A percentile compares a stretch with the other conserved stretches of the same genome.
phyloP scores from a whole-genome alignment of 345 rosid species.

The Moringa oleifera region DNA sequence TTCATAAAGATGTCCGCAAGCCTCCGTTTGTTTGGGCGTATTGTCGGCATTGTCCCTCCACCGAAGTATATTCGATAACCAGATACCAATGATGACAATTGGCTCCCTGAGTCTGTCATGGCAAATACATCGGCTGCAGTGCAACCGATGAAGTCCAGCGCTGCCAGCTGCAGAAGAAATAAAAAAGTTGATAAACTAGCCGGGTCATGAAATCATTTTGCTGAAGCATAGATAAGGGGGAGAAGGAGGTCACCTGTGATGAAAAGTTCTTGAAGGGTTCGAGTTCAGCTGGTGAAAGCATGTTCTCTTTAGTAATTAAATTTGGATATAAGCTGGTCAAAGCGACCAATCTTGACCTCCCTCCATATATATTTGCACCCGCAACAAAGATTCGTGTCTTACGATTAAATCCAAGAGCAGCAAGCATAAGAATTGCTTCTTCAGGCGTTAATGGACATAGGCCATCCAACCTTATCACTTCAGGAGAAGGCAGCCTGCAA shows the following conservation, averaged over 20 bases:
- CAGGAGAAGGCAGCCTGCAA: slow-evolving; percentile 73
- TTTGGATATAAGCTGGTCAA: slow-evolving; percentile 79
- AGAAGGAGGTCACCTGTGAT: slow-evolving; percentile 65
- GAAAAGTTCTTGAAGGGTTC: slow-evolving; percentile 81
- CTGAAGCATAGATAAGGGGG: too few relatives aligned
- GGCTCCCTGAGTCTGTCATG: slow-evolving; percentile 98
- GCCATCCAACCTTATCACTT: slow-evolving; percentile 71
- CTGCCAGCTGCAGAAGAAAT: slow-evolving; percentile 58
- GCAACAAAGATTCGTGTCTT: slow-evolving; percentile 78
- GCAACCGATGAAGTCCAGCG: slow-evolving; percentile 89
- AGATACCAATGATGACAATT: slow-evolving; percentile 77
- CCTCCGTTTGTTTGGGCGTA: slow-evolving; percentile 78
- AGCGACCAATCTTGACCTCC: slow-evolving; percentile 54
- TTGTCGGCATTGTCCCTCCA: slow-evolving; percentile 90
- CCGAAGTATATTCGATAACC: slow-evolving; percentile 83
- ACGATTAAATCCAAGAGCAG: slow-evolving; percentile 86
- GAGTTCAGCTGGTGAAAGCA: slow-evolving; percentile 71
- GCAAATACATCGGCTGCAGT: slow-evolving; percentile 84
- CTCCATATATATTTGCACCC: slow-evolving; percentile 87
- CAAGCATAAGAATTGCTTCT: slow-evolving; percentile 91
- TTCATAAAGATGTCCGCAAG: slow-evolving; percentile 62
- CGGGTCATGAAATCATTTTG: too few relatives aligned
- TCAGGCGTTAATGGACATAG: slow-evolving; percentile 91
- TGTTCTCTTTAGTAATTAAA: slow-evolving; percentile 82
- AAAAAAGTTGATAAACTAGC: too few relatives aligned